phyloP scores from a whole-genome alignment of 257 asterid species.

The Fraxinus americana region DNA sequence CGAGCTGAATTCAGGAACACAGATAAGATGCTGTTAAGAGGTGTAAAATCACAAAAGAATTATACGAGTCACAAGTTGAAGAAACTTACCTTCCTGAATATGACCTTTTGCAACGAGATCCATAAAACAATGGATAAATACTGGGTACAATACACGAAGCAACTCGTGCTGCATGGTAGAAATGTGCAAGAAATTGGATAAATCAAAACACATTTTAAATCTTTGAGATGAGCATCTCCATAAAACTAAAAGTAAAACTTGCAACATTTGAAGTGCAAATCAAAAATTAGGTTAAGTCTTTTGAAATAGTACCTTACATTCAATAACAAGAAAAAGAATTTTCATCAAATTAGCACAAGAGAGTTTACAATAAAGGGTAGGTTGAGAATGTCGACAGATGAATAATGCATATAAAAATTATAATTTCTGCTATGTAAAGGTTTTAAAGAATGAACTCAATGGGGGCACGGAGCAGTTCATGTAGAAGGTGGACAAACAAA shows the following conservation, averaged over 20 bases:
- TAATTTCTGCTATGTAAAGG: background rate
- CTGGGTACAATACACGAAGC: slow-evolving; percentile 93
- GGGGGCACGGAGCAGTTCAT: background rate
- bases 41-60: slow-evolving; percentile 1
- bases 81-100: slow-evolving; percentile 79
- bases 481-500: background rate
- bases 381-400: too few relatives aligned
- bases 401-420: background rate
- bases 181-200: background rate
- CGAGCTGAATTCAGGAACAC: slow-evolving; percentile 59
- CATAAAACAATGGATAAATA: slow-evolving; percentile 95
- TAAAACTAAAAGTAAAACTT: background rate
- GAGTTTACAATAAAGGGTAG: background rate
- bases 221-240: background rate
- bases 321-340: background rate
- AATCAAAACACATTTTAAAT: background rate
- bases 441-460: background rate
- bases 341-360: background rate
- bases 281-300: background rate
- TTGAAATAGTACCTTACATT: background rate
- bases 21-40: slow-evolving; percentile 23
- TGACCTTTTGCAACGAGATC: slow-evolving; percentile 96
- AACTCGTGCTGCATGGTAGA: slow-evolving; percentile 73
- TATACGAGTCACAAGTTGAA: slow-evolving; percentile 12
- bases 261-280: background rate